These are phyloP conservation scores for Cymbidium sinense DNA, from an alignment of 106 monocot species.

Conservation along the genomic window DNA sequence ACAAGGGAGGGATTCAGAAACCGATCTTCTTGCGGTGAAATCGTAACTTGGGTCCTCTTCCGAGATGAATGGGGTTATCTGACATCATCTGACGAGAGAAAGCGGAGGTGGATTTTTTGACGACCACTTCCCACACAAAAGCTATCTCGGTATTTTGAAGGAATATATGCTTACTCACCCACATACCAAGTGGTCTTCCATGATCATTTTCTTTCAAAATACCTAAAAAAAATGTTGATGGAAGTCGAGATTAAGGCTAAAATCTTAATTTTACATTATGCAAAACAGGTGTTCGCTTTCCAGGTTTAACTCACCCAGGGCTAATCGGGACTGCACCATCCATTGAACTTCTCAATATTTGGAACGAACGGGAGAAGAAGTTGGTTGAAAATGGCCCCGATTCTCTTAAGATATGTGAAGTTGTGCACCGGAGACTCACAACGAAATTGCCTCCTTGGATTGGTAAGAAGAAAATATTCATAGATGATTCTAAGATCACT, in stretches of 20 bases:
- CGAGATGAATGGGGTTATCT: conserved; percentile 91
- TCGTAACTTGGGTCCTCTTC: conserved; percentile 81
- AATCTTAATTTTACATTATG: neutral
- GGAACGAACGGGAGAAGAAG: conserved; percentile 80
- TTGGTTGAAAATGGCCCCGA: conserved; percentile 34
- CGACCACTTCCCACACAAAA: conserved; percentile 88
- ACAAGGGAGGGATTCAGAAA: conserved; percentile 51
- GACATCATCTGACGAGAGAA: conserved; percentile 80
- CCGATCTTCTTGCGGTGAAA: conserved; percentile 90
- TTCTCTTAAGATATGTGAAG: conserved; percentile 55
- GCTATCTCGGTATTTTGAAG: conserved; percentile 96
- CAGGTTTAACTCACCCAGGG: conserved; percentile 76
- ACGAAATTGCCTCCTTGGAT: conserved; percentile 68
- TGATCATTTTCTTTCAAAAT: neutral
- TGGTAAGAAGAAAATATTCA: conserved; percentile 23
- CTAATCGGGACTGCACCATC: conserved; percentile 85
- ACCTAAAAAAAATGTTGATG: neutral
- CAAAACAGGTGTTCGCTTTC: conserved; percentile 66
- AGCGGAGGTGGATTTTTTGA: conserved; percentile 93
- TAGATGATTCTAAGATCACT: neutral
- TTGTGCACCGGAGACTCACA: conserved; percentile 67
- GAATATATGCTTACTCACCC: conserved; percentile 83
- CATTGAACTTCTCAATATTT: conserved; percentile 65
- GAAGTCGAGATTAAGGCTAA: neutral
- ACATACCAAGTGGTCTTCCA: conserved; percentile 53